Evolutionary conservation across 176 grass and related monocot genomes (phyloP), one percentile per base, ranked within the genome.

Genomic region (Triticum monococcum): DNA sequence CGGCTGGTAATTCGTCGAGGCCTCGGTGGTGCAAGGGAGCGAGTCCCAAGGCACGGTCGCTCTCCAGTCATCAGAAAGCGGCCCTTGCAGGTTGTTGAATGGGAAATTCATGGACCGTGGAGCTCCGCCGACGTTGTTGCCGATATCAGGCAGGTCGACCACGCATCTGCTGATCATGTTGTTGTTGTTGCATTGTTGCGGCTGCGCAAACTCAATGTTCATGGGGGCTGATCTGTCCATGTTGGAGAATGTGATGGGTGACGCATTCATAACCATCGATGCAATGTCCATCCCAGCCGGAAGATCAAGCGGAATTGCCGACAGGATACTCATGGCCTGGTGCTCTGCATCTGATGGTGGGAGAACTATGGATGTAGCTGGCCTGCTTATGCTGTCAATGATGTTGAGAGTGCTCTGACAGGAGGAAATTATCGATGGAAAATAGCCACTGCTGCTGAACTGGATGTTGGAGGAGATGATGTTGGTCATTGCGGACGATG

Each of bases 21-120:
- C 90, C 88, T 92, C 88, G 7, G 86, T 88, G 11, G 86, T 89
- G 83, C 91, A 98, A 82, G 91, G 86, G 66, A 92, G 81, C 59
- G 91, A 89, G 4, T 91, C 90, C 85, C 92, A 98, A 20, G 90
- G 86, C 83, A 94, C 72, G 83, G 66, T 87, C 60, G 87, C 73
- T 77, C 90, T 91, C 93, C 93, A 94, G 33, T 98, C 96, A 67
- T 98, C 96, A 82, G 79, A 85, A 60, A 94, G 54, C 6, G 41
- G 83, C 36, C 85, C 81, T 59, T 87, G 84, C 69, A 91, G 62
- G 78, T 87, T 88, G 81, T 87, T 88, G 87, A 94, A 91, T 2
- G 92, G 89, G 60, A 95, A 91, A 77, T 81, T 85, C 30, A 87
- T 87, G 4, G 72, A 78, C 16, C 85, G 76, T 17, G 68, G 17